A percentile compares a stretch with the other conserved stretches of the same genome.
phyloP scores from a whole-genome alignment of 2,329 filamentous ascomycete species.

The Beauveria bassiana region DNA sequence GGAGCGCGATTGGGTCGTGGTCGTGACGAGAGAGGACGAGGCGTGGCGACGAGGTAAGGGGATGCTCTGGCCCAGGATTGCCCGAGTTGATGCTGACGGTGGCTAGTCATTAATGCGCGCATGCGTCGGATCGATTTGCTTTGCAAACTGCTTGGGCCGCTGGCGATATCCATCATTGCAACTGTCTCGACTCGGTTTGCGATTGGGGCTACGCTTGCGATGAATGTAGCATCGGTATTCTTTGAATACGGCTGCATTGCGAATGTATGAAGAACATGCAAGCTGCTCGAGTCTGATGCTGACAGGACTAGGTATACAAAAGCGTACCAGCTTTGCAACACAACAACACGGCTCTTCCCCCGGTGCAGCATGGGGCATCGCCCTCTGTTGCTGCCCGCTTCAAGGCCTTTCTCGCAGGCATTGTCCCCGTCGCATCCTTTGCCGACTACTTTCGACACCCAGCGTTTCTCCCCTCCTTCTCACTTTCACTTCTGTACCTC shows the following conservation, averaged over 20 bases:
- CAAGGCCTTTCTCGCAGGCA: neutral
- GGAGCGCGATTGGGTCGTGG: conserved; percentile 5
- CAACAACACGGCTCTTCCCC: neutral
- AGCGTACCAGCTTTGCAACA: conserved; percentile 16
- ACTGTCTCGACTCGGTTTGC: conserved; percentile 39
- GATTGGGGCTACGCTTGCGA: conserved; percentile 39
- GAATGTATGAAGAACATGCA: neutral
- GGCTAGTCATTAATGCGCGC: conserved; percentile 41
- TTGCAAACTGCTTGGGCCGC: conserved; percentile 50
- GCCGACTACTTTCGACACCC: conserved; percentile 43
- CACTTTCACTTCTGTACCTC: conserved; percentile 52
- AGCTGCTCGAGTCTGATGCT: neutral
- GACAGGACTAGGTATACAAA: conserved; percentile 17
- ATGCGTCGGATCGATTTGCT: conserved; percentile 56
- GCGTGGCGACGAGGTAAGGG: neutral
- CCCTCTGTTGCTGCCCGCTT: neutral
- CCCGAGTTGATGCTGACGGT: conserved; percentile 18
- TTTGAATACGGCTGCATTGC: conserved; percentile 2
- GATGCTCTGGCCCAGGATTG: conserved; percentile 27
- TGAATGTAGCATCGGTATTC: conserved; percentile 29
- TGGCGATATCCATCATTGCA: conserved; percentile 47
- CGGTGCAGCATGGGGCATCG: neutral
- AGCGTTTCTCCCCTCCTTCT: conserved; percentile 53
- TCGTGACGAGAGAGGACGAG: neutral
- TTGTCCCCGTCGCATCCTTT: conserved; percentile 15